Percentiles rank a stretch among this genome's conserved stretches.
Conservation (phyloP, 169 alveolate genomes). For the Theileria annulata region DNA sequence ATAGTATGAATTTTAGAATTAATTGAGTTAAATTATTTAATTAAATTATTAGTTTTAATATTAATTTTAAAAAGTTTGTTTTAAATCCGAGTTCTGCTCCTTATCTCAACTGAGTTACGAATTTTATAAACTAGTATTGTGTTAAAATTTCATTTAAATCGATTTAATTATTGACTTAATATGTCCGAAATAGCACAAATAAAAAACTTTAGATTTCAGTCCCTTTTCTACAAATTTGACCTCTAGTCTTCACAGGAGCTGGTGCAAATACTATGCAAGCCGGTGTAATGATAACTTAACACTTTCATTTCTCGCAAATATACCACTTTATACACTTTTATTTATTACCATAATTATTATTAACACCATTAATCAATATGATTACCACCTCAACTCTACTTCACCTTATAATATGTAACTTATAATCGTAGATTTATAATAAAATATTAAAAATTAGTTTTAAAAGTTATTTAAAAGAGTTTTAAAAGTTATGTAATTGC, state of each 20-base stretch:
- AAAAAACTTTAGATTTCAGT: background rate
- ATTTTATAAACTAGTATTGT: background rate
- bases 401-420: background rate
- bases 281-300: background rate
- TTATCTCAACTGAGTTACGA: background rate
- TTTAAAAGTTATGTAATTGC: background rate
- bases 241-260: background rate
- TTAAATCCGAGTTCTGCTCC: background rate
- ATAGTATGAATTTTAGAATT: background rate
- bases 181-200: background rate
- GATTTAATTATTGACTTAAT: background rate
- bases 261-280: constrained; percentile 19
- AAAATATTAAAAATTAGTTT: background rate
- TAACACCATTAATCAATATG: background rate
- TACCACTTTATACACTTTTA: background rate
- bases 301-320: background rate
- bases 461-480: background rate
- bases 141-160: background rate
- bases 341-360: too few species aligned
- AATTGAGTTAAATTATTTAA: background rate
- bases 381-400: background rate
- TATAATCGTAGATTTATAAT: background rate
- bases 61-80: background rate
- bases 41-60: too few species aligned
- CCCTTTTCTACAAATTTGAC: background rate